Base-by-base conservation (phyloP, 2,329 filamentous ascomycete genomes). In the Beauveria medogensis region DNA sequence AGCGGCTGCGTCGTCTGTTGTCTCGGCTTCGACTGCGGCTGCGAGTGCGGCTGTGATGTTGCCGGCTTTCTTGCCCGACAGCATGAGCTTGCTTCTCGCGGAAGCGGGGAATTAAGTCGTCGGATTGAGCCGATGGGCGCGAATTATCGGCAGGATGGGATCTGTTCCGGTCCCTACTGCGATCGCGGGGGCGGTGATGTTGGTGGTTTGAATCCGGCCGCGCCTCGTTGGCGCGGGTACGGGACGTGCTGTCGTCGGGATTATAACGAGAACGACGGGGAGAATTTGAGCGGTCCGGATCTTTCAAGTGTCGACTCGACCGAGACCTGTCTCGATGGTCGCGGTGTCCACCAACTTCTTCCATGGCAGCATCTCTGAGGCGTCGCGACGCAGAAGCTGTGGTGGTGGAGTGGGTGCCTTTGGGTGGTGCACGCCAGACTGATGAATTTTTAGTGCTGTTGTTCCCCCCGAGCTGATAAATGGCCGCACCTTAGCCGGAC, bases 301-400 rank as follows among this genome's bases (percentile, higher is more conserved):
- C 63, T 62, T 68, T 70, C 64, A 69, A 63, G 66, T 71, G 70
- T 69, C 71, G 70, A 64, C 72, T 71, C 63, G 66, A 65, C 66
- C 72, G 70, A 70, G 69, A 70, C 70, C 71, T 66, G 64, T 75
- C 72, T 70, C 71, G 68, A 65, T 71, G 67, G 56, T 74, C 72
- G 69, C 75, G 67, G 66, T 67, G 68, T 71, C 70, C 69, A 67
- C 70, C 68, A 62, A 68, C 69, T 70, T 75, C 72, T 69, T 65
- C 75, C 74, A 76, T 76, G 70, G 73, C 72, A 73, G 70, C 73
- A 76, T 75, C 65, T 71, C 68, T 70, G 70, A 67, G 68, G 67
- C 68, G 70, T 71, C 67, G 70, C 67, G 67, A 68, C 40, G 30
- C 48, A 50, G 50, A 73, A 69, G 66, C 67, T 68, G 68, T 66